These are phyloP conservation scores for Hypsizygus marmoreus DNA, from an alignment of 768 basidiomycete species.

Conservation along the genomic window DNA sequence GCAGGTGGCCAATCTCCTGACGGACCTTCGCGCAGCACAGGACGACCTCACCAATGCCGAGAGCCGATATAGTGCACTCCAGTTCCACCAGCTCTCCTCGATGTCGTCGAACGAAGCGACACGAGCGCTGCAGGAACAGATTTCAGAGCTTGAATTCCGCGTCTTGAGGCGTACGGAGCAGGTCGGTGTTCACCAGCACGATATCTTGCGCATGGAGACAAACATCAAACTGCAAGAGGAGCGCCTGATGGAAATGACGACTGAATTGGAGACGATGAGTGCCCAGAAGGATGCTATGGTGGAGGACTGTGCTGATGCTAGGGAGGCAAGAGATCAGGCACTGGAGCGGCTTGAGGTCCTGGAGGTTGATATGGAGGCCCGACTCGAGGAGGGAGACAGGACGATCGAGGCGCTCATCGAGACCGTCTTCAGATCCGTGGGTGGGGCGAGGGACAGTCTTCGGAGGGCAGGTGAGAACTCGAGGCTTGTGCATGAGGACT, in stretches of 20 bases:
- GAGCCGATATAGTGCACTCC: conserved; percentile 59
- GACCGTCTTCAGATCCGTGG: conserved; percentile 39
- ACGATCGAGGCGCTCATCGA: conserved; percentile 38
- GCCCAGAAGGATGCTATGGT: conserved; percentile 80
- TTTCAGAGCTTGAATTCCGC: conserved; percentile 68
- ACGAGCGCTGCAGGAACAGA: conserved; percentile 58
- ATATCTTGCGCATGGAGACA: conserved; percentile 73
- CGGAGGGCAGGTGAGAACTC: conserved; percentile 11
- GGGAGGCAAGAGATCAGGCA: conserved; percentile 72
- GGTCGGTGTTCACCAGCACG: conserved; percentile 78
- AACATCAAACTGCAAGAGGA: conserved; percentile 78
- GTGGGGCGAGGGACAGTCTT: conserved; percentile 27
- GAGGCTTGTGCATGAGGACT: conserved; percentile 8
- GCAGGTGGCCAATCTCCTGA: conserved; percentile 62
- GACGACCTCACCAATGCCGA: conserved; percentile 59
- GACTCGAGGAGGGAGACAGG: conserved; percentile 30
- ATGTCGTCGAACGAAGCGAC: conserved; percentile 62
- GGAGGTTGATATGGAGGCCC: conserved; percentile 56
- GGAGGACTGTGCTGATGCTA: conserved; percentile 79
- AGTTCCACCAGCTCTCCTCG: conserved; percentile 64
- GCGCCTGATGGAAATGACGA: conserved; percentile 65
- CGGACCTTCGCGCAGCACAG: conserved; percentile 55
- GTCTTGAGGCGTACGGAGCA: conserved; percentile 70
- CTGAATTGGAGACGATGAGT: conserved; percentile 64
- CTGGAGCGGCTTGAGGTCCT: conserved; percentile 54